Percentiles rank a stretch among this genome's conserved stretches.
Conservation (phyloP, 2,329 filamentous ascomycete genomes). For the Hyphodiscus sp. region DNA sequence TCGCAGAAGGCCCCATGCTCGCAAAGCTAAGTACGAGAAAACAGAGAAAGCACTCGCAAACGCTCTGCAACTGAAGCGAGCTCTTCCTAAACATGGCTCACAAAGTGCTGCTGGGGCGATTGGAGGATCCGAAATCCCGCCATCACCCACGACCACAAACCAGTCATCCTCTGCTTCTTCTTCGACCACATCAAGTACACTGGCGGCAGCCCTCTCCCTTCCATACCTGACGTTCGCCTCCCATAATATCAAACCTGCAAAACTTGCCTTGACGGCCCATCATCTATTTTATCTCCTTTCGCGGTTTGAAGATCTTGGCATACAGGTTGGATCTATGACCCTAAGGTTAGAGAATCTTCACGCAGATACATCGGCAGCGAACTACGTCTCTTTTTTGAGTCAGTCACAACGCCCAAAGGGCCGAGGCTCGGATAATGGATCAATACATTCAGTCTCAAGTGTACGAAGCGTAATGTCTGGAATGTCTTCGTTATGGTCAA, state of each 20-base stretch:
- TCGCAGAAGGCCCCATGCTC: too few relatives aligned
- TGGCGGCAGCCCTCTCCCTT: slow-evolving; percentile 81
- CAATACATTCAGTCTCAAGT: slow-evolving; percentile 92
- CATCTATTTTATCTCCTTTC: slow-evolving; percentile 96
- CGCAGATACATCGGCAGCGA: slow-evolving; percentile 75
- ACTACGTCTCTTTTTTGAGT: slow-evolving; percentile 93
- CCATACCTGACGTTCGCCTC: slow-evolving; percentile 81
- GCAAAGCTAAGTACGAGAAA: too few relatives aligned
- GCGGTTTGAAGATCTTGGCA: slow-evolving; percentile 86
- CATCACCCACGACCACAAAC: slow-evolving; percentile 45
- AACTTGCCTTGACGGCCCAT: slow-evolving; percentile 87
- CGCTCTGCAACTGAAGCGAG: slow-evolving; percentile 78
- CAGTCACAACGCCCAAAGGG: slow-evolving; percentile 76
- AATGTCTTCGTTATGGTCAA: slow-evolving; percentile 90
- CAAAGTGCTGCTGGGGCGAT: slow-evolving; percentile 56
- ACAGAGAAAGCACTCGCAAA: slow-evolving; percentile 84
- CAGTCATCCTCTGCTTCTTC: slow-evolving; percentile 53
- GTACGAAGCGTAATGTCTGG: slow-evolving; percentile 96
- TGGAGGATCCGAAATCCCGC: slow-evolving; percentile 33
- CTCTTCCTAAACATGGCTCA: slow-evolving; percentile 62
- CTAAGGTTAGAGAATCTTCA: slow-evolving; percentile 92
- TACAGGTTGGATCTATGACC: slow-evolving; percentile 92
- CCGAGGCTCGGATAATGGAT: slow-evolving; percentile 75
- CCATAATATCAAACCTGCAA: slow-evolving; percentile 78
- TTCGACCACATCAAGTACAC: slow-evolving; percentile 62